A percentile compares a stretch with the other conserved stretches of the same genome.
Conservation (phyloP, 1,284 basidiomycete genomes). For the Pseudozyma sp. region DNA sequence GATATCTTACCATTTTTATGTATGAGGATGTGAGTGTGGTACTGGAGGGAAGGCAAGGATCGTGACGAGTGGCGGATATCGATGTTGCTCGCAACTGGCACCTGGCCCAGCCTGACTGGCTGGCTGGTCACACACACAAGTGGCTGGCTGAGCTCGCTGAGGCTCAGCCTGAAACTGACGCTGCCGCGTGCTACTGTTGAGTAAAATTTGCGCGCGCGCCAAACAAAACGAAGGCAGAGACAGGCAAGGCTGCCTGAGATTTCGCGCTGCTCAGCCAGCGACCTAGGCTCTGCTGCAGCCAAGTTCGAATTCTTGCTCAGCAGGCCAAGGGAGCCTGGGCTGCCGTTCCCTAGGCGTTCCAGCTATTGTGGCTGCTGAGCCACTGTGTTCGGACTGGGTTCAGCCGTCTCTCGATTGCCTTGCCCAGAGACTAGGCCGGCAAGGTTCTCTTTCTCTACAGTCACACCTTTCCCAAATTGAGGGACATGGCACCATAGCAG, state of each 20-base stretch:
- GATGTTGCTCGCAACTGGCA: slow-evolving; percentile 12
- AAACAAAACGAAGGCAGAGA: not conserved
- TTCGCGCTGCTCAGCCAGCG: not conserved
- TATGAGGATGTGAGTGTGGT: slow-evolving; percentile 49
- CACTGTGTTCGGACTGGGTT: not conserved
- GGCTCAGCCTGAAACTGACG: not conserved
- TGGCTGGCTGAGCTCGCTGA: not conserved
- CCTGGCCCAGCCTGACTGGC: slow-evolving; percentile 14
- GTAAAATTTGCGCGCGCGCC: slow-evolving; percentile 2
- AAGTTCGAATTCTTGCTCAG: not conserved
- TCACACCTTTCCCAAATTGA: not conserved
- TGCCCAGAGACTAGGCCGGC: not conserved
- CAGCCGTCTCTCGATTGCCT: not conserved
- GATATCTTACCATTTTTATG: slow-evolving; percentile 52
- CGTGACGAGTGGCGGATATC: slow-evolving; percentile 35
- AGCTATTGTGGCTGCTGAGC: not conserved
- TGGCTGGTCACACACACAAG: not conserved
- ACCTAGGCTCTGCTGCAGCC: slow-evolving; percentile 1
- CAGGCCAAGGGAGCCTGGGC: no score
- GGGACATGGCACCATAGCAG: not conserved
- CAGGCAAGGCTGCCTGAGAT: slow-evolving; percentile 1
- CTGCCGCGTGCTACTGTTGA: slow-evolving; percentile 6
- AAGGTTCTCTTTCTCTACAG: slow-evolving; percentile 1
- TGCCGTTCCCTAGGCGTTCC: no score
- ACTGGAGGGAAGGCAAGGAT: slow-evolving; percentile 35